Evolutionary conservation across 208 protist species (phyloP).

Genomic region (Spongospora subterranea): DNA sequence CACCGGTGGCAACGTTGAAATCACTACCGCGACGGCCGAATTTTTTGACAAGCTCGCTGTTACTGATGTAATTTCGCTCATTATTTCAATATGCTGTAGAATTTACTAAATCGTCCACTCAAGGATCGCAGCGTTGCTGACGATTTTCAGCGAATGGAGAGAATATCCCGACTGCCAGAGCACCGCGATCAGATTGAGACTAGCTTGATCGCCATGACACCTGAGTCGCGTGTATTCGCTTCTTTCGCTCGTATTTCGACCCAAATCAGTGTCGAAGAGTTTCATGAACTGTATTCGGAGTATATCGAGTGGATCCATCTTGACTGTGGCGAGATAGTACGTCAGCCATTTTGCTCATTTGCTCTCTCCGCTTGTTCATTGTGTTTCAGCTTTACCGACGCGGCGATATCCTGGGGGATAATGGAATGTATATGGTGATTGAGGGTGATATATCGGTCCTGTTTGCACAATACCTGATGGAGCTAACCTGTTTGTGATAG

Average conservation of each 20-base stretch:
- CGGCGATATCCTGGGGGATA: constrained; percentile 37
- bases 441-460: background rate
- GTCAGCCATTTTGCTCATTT: background rate
- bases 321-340: constrained; percentile 15
- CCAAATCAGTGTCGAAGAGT: background rate
- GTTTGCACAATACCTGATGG: background rate
- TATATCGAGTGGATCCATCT: constrained; percentile 34
- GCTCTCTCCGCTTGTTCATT: background rate
- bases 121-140: background rate
- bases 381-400: background rate
- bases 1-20: constrained; percentile 15
- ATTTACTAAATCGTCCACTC: background rate
- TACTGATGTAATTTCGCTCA: background rate
- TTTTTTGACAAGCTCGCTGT: constrained; percentile 10
- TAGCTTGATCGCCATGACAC: background rate
- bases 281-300: background rate
- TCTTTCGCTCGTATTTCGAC: background rate
- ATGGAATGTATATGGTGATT: constrained; percentile 17
- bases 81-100: background rate
- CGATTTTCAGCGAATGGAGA: constrained; percentile 23
- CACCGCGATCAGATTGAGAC: background rate
- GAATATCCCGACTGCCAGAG: background rate
- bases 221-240: constrained; percentile 8
- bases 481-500: background rate
- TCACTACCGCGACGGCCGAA: constrained; percentile 26